phyloP scores from a whole-genome alignment of 2,329 filamentous ascomycete genomes.

The Fonsecaea nubica region DNA sequence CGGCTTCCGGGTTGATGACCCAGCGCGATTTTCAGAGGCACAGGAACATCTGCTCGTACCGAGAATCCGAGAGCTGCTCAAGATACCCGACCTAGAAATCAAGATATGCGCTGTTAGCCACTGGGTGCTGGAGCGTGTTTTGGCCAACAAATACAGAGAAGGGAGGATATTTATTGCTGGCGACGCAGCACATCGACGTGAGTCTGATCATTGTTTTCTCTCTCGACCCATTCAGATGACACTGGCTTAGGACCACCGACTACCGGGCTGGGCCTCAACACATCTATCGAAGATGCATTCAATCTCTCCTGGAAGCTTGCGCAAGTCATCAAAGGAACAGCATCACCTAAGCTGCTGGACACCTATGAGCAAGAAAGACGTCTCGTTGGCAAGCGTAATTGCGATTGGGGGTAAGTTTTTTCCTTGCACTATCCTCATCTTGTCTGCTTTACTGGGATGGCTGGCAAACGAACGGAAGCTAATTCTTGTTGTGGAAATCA shows the following conservation, averaged over 20 bases:
- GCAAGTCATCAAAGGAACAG: conserved; percentile 30
- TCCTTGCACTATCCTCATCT: neutral
- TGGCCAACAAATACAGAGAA: conserved; percentile 18
- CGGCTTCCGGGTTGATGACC: conserved; percentile 39
- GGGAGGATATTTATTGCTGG: conserved; percentile 46
- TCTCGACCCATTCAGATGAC: conserved; percentile 44
- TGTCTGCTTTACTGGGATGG: too few species aligned
- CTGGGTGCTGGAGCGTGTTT: conserved; percentile 14
- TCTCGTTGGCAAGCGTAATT: conserved; percentile 40
- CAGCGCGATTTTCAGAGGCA: conserved; percentile 33
- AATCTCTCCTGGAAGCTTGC: conserved; percentile 46
- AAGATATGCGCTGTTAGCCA: conserved; percentile 2
- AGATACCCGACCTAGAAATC: conserved; percentile 23
- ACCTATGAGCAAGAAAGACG: conserved; percentile 47
- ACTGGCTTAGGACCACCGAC: conserved; percentile 31
- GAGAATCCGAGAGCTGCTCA: conserved; percentile 35
- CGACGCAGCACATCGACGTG: conserved; percentile 44
- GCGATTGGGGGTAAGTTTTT: conserved; percentile 7
- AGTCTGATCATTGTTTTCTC: conserved; percentile 36
- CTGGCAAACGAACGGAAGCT: neutral
- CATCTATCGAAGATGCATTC: conserved; percentile 44
- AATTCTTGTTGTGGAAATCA: neutral
- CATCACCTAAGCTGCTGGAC: conserved; percentile 33
- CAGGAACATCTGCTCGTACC: conserved; percentile 36
- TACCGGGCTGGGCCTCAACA: conserved; percentile 16